Conservation (phyloP, 164 flowering plant genomes). For the Sextonia rubra region DNA sequence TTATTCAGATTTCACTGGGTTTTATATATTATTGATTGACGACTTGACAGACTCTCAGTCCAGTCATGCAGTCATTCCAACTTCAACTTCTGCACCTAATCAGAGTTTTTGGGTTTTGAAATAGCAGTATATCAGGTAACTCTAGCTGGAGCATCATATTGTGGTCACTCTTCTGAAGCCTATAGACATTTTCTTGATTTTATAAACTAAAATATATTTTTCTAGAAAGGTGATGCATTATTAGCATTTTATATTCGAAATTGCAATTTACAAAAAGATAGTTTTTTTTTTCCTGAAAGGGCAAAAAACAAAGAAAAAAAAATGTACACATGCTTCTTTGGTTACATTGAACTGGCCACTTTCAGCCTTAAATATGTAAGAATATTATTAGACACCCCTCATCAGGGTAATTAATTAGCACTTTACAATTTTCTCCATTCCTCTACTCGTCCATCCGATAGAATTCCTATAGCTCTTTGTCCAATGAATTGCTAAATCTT, state of each 20-base stretch:
- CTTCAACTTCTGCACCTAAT: not conserved
- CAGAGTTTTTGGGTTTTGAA: not conserved
- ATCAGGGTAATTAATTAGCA: not conserved
- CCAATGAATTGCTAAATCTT: not conserved
- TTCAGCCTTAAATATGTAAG: not conserved
- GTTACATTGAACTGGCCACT: not conserved
- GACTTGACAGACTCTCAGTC: not conserved
- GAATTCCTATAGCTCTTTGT: not conserved
- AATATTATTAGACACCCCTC: not conserved
- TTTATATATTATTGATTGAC: too few species aligned
- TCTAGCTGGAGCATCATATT: not conserved
- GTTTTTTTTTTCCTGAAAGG: too few species aligned
- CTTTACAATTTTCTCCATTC: not conserved
- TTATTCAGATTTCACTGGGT: too few species aligned
- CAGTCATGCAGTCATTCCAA: not conserved
- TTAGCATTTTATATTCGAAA: not conserved
- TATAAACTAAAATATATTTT: too few species aligned
- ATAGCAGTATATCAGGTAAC: not conserved
- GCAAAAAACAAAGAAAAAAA: too few species aligned
- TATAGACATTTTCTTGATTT: not conserved
- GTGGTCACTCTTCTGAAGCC: not conserved
- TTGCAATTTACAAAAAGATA: not conserved
- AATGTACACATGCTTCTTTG: slow-evolving; percentile 1
- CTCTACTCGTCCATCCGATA: not conserved
- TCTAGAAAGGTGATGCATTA: not conserved